These are phyloP conservation scores for Anthoceros angustus DNA, from an alignment of 225 moss, liverwort and hornwort genomes.

Conservation along the genomic window DNA sequence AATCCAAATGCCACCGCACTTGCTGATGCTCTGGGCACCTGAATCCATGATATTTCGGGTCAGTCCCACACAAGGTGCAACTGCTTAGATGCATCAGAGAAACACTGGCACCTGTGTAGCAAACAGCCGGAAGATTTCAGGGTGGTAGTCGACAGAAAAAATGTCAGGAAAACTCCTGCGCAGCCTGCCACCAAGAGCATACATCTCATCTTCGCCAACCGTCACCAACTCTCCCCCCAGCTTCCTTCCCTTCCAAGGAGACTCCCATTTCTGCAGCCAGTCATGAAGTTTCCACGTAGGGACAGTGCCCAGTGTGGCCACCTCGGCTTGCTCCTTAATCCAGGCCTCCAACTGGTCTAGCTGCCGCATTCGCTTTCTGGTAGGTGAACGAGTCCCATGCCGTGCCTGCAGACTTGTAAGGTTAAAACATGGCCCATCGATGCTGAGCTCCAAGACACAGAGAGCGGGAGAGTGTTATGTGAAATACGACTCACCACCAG, in stretches of 20 bases:
- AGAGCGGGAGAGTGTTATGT: neutral
- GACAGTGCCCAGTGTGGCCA: conserved; percentile 1
- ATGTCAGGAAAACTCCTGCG: conserved; percentile 39
- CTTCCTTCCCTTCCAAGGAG: conserved; percentile 56
- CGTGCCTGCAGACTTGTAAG: conserved; percentile 30
- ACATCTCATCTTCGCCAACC: conserved; percentile 60
- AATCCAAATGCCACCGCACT: conserved; percentile 89
- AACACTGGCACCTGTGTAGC: conserved; percentile 50
- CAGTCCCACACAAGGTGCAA: neutral
- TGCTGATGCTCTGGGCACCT: conserved; percentile 64
- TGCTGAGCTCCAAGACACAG: neutral
- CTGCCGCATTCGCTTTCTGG: conserved; percentile 45
- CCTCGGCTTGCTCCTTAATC: conserved; percentile 18
- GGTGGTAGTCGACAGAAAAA: conserved; percentile 54
- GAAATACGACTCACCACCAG: conserved; percentile 41
- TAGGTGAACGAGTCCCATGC: conserved; percentile 70
- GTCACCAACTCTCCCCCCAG: conserved; percentile 64
- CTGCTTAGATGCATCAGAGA: neutral
- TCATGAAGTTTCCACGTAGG: conserved; percentile 10
- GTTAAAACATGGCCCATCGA: neutral
- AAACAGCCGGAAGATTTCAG: conserved; percentile 58
- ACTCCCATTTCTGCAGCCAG: conserved; percentile 51
- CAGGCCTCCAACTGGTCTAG: conserved; percentile 38
- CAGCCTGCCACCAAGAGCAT: conserved; percentile 50
- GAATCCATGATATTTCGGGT: neutral